Evolutionary conservation across 2,329 filamentous ascomycete genomes (phyloP).

Genomic region (Ophioceras dolichostomum): DNA sequence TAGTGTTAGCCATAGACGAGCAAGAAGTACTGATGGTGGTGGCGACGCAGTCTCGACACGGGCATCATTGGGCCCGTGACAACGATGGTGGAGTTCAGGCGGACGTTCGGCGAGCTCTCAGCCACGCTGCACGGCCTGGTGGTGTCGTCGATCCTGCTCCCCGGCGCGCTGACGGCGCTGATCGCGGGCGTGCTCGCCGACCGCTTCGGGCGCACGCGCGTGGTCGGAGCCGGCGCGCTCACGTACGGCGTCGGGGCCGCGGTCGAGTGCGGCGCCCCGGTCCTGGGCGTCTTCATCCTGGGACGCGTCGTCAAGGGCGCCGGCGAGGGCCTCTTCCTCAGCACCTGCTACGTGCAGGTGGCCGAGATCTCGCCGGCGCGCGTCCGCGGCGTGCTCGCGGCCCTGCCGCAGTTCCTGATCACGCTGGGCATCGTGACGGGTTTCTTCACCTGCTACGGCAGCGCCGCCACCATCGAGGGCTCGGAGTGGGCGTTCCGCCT

Average conservation of each 20-base stretch:
- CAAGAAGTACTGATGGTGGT: no score
- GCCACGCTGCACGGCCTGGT: slow-evolving; percentile 45
- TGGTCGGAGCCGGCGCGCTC: slow-evolving; percentile 36
- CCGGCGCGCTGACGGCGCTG: slow-evolving; percentile 46
- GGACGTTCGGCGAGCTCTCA: slow-evolving; percentile 37
- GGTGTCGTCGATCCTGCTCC: slow-evolving; percentile 47
- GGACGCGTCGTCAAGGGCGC: slow-evolving; percentile 43
- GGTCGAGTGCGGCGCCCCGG: slow-evolving; percentile 21
- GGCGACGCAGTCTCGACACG: slow-evolving; percentile 21
- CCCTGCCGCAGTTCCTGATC: slow-evolving; percentile 39
- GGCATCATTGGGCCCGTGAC: slow-evolving; percentile 48
- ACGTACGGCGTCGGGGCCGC: slow-evolving; percentile 40
- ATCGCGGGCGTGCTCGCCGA: slow-evolving; percentile 43
- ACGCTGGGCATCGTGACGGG: slow-evolving; percentile 38
- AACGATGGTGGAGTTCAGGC: slow-evolving; percentile 38
- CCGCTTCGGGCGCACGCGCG: slow-evolving; percentile 37
- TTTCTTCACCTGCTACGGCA: slow-evolving; percentile 50
- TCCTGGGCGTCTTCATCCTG: slow-evolving; percentile 37
- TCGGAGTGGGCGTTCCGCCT: slow-evolving; percentile 43
- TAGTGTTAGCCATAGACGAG: no score
- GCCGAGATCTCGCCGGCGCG: slow-evolving; percentile 45
- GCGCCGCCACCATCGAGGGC: slow-evolving; percentile 21
- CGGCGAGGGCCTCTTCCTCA: slow-evolving; percentile 44
- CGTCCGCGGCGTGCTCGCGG: slow-evolving; percentile 36
- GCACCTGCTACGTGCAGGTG: slow-evolving; percentile 38